A percentile compares a stretch with the other conserved stretches of the same genome.
Conservation (phyloP, 2,329 filamentous ascomycete genomes). For the Teratosphaeria destructans region DNA sequence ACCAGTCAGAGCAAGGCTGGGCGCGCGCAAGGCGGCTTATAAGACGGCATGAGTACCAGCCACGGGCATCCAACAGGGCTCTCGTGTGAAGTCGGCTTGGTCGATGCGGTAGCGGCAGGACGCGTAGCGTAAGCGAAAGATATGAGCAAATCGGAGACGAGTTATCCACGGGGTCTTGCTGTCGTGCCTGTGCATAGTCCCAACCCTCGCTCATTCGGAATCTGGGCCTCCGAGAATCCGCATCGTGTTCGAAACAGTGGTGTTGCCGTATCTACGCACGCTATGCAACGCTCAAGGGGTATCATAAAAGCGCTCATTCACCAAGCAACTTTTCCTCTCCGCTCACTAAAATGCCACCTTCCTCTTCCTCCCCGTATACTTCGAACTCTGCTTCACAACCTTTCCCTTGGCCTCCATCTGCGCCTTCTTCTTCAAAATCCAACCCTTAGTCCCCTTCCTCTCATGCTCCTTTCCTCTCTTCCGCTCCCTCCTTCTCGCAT, state of each 20-base stretch:
- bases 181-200: too few species aligned
- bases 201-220: too few species aligned
- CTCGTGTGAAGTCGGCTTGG: too few species aligned
- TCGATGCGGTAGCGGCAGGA: too few species aligned
- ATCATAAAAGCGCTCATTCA: not conserved
- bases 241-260: not conserved
- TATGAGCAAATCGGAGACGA: too few species aligned
- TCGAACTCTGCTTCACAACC: conserved; percentile 81
- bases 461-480: conserved; percentile 42
- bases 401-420: conserved; percentile 94
- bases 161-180: too few species aligned
- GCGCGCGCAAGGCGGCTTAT: too few species aligned
- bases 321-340: not conserved
- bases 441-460: conserved; percentile 71
- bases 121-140: too few species aligned
- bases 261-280: not conserved
- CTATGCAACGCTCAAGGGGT: not conserved
- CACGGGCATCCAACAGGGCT: too few species aligned
- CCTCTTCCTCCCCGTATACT: conserved; percentile 87
- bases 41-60: too few species aligned
- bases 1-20: too few species aligned
- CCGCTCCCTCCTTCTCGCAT: conserved; percentile 48
- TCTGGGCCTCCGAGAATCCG: too few species aligned
- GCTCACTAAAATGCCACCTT: conserved; percentile 58
- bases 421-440: conserved; percentile 79